phyloP scores from a whole-genome alignment of 495 filamentous ascomycete species.

The Trichocladium uniseriatum region DNA sequence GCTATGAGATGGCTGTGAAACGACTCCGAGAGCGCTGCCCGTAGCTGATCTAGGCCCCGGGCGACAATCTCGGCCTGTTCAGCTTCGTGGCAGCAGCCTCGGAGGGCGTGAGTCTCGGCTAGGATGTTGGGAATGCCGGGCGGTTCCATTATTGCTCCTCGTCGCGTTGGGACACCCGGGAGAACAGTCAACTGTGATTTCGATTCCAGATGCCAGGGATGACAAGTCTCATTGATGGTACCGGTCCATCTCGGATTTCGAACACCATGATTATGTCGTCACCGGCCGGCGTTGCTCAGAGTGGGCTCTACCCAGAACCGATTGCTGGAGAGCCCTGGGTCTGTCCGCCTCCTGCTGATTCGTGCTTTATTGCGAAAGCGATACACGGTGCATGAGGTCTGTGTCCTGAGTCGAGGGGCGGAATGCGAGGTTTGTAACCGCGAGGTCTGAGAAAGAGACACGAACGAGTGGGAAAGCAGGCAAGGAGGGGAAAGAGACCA shows the following conservation, averaged over 20 bases:
- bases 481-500: not conserved
- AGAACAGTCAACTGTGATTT: not conserved
- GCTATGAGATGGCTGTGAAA: slow-evolving; percentile 35
- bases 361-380: not conserved
- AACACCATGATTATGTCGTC: slow-evolving; percentile 10
- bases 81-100: slow-evolving; percentile 39
- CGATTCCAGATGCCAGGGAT: not conserved
- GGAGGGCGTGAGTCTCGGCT: slow-evolving; percentile 30
- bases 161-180: not conserved
- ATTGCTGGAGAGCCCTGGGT: not conserved
- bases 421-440: too few relatives aligned
- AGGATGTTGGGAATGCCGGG: slow-evolving; percentile 2
- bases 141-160: slow-evolving; percentile 16
- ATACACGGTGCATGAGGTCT: too few relatives aligned
- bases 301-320: not conserved
- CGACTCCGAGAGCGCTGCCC: slow-evolving; percentile 28
- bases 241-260: slow-evolving; percentile 12
- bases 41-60: slow-evolving; percentile 33
- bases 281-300: not conserved
- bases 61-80: slow-evolving; percentile 35
- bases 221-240: not conserved
- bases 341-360: too few relatives aligned
- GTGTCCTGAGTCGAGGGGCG: too few relatives aligned
- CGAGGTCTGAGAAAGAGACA: not conserved
- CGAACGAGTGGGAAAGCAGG: not conserved